Conservation (phyloP, 176 grass and related monocot genomes). For the Lolium rigidum region DNA sequence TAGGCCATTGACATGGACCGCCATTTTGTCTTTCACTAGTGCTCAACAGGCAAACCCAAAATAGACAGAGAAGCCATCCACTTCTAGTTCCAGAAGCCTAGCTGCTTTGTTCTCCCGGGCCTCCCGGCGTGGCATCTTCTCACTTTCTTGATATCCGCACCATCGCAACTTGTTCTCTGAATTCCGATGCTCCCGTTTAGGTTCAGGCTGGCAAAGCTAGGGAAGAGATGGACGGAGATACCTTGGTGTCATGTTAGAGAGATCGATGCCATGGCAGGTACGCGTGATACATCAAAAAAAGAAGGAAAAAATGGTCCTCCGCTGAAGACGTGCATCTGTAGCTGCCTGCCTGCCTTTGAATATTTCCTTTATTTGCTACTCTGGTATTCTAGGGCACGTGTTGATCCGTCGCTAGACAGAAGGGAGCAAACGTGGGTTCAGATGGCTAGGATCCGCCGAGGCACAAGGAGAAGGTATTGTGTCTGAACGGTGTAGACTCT, state of each 20-base stretch:
- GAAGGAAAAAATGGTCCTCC: neutral
- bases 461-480: too few species aligned
- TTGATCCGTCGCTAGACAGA: neutral
- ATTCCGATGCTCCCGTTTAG: constrained; percentile 19
- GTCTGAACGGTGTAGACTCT: too few species aligned
- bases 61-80: neutral
- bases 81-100: constrained; percentile 22
- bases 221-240: neutral
- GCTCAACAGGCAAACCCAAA: neutral
- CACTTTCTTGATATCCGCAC: neutral
- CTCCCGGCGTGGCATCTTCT: neutral
- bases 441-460: too few species aligned
- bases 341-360: constrained; percentile 8
- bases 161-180: neutral
- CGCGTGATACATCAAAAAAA: neutral
- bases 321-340: neutral
- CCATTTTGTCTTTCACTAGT: too few species aligned
- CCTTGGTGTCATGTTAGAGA: neutral
- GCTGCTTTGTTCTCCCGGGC: neutral
- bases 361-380: constrained; percentile 30
- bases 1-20: too few species aligned
- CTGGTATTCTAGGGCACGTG: constrained; percentile 31
- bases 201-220: neutral
- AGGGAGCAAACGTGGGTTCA: neutral
- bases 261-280: neutral